These are phyloP conservation scores for Pseudogymnoascus sp. DNA, from an alignment of 2,329 filamentous ascomycete genomes.

Conservation along the genomic window DNA sequence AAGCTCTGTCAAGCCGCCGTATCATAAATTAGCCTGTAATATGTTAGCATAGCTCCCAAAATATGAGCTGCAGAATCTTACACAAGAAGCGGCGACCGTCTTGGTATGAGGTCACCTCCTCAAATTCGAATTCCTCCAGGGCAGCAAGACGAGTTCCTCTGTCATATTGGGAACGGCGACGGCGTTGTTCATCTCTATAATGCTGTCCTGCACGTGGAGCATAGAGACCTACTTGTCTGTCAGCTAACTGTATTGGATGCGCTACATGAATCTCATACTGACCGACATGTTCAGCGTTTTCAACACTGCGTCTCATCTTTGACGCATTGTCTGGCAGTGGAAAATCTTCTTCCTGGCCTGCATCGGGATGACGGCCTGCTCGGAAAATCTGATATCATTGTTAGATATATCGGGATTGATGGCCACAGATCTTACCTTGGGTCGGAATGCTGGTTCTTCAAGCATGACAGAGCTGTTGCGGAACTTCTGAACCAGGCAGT, in stretches of 20 bases:
- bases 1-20: neutral
- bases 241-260: conserved; percentile 7
- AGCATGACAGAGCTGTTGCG: conserved; percentile 95
- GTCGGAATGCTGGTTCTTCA: conserved; percentile 71
- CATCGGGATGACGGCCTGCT: conserved; percentile 40
- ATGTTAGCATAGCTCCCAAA: neutral
- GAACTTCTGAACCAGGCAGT: conserved; percentile 89
- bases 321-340: conserved; percentile 74
- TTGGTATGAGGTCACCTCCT: conserved; percentile 25
- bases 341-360: conserved; percentile 68
- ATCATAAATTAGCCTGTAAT: neutral
- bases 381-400: conserved; percentile 44
- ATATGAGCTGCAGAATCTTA: neutral
- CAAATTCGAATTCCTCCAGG: conserved; percentile 53
- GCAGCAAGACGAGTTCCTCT: conserved; percentile 66
- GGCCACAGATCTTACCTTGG: conserved; percentile 52
- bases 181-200: conserved; percentile 66
- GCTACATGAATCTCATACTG: conserved; percentile 30
- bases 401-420: conserved; percentile 39
- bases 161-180: conserved; percentile 70
- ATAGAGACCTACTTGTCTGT: conserved; percentile 56
- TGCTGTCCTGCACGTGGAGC: conserved; percentile 70
- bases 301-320: conserved; percentile 79
- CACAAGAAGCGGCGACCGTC: conserved; percentile 51
- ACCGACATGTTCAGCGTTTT: conserved; percentile 81